These are phyloP conservation scores for Catunica adiposa DNA, from an alignment of 2,329 filamentous ascomycete species.

Conservation along the genomic window DNA sequence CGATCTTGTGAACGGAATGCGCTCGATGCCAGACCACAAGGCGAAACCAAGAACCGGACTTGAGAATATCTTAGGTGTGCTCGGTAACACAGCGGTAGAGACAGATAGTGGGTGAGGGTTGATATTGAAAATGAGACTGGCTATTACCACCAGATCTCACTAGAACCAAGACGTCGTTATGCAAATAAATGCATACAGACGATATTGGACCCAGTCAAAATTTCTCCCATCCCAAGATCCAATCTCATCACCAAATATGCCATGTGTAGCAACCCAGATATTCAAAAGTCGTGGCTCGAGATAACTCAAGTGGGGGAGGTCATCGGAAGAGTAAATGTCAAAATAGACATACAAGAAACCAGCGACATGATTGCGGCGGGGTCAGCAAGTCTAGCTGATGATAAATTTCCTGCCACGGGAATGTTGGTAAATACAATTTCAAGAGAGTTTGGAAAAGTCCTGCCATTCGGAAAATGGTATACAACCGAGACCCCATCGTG, in stretches of 20 bases:
- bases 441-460: constrained; percentile 13
- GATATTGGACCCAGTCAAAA: too few relatives aligned
- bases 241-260: background rate
- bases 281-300: background rate
- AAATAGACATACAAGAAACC: constrained; percentile 14
- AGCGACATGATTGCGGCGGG: constrained; percentile 22
- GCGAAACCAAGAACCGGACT: background rate
- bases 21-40: background rate
- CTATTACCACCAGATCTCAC: background rate
- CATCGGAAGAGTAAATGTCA: constrained; percentile 5
- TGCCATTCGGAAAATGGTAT: constrained; percentile 12
- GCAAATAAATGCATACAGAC: too few relatives aligned
- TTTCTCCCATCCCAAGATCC: too few relatives aligned
- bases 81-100: too few relatives aligned
- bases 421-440: constrained; percentile 14
- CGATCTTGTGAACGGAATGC: background rate
- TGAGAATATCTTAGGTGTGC: too few relatives aligned
- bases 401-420: constrained; percentile 15
- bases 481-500: constrained; percentile 10
- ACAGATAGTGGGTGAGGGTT: too few relatives aligned
- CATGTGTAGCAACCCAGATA: background rate
- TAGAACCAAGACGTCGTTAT: background rate
- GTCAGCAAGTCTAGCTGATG: constrained; percentile 16
- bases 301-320: background rate
- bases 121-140: too few relatives aligned